Conservation (phyloP, 2,329 filamentous ascomycete genomes). For the Monilinia fructicola region DNA sequence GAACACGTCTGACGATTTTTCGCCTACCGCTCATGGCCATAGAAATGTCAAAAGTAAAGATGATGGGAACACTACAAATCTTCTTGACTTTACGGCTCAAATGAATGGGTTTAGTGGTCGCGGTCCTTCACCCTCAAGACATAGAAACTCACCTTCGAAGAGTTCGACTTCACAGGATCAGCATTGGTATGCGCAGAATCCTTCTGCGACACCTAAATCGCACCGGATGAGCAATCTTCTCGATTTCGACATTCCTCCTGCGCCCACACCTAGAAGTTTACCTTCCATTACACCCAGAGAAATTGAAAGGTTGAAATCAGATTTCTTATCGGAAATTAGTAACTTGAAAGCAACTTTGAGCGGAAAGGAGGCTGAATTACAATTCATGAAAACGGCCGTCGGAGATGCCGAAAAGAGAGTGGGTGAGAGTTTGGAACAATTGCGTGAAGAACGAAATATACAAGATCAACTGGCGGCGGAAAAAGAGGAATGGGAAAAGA, state of each 20-base stretch:
- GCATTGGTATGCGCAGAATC: slow-evolving; percentile 25
- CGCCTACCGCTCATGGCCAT: slow-evolving; percentile 44
- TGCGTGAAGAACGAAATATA: slow-evolving; percentile 71
- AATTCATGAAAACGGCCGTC: slow-evolving; percentile 82
- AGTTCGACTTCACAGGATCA: slow-evolving; percentile 32
- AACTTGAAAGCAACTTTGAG: slow-evolving; percentile 88
- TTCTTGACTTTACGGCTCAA: slow-evolving; percentile 87
- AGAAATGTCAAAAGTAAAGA: slow-evolving; percentile 36
- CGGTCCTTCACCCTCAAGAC: slow-evolving; percentile 52
- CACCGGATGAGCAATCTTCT: slow-evolving; percentile 65
- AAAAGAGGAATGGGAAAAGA: slow-evolving; percentile 78
- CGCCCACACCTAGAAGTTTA: slow-evolving; percentile 87
- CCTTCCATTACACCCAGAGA: slow-evolving; percentile 90
- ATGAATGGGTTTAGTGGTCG: slow-evolving; percentile 54
- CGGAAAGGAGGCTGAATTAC: slow-evolving; percentile 89
- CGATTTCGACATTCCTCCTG: slow-evolving; percentile 91
- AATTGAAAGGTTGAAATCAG: slow-evolving; percentile 87
- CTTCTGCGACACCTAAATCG: slow-evolving; percentile 32
- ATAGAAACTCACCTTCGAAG: slow-evolving; percentile 49
- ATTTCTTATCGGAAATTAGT: slow-evolving; percentile 88
- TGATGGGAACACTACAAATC: slow-evolving; percentile 65
- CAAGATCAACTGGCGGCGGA: slow-evolving; percentile 74
- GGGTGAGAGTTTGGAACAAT: slow-evolving; percentile 77
- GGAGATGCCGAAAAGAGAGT: slow-evolving; percentile 89
- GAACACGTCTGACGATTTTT: slow-evolving; percentile 35